Percentiles rank a stretch among this genome's conserved stretches.
Conservation (phyloP, 345 rosid species). For the Rhodamnia argentea region DNA sequence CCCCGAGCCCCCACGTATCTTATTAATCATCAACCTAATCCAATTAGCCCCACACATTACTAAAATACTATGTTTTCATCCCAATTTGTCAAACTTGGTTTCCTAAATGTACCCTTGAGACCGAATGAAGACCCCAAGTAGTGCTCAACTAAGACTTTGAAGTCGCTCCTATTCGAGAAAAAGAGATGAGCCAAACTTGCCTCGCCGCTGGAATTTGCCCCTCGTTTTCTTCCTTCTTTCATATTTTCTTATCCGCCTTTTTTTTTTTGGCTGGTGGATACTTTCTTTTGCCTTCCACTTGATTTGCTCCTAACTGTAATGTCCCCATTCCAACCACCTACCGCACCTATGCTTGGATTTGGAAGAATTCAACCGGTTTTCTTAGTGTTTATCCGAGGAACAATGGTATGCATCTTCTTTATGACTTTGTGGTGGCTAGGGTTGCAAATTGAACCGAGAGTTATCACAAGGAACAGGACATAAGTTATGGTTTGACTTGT, state of each 20-base stretch:
- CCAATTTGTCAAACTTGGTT: not conserved
- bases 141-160: not conserved
- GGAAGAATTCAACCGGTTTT: not conserved
- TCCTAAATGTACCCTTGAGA: not conserved
- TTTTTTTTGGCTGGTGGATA: not conserved
- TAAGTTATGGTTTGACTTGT: not conserved
- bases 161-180: not conserved
- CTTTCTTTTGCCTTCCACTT: not conserved
- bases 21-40: not conserved
- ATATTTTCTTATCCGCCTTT: not conserved
- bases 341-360: not conserved
- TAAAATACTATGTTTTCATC: not conserved
- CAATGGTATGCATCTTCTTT: not conserved
- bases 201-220: not conserved
- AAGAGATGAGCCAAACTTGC: not conserved
- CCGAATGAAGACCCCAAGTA: not conserved
- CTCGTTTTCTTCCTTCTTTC: not conserved
- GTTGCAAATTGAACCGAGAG: not conserved
- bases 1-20: conserved; percentile 1
- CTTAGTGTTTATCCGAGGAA: not conserved
- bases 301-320: not conserved
- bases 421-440: not conserved
- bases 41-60: not conserved
- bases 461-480: not conserved
- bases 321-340: not conserved